Evolutionary conservation across 2,329 filamentous ascomycete genomes (phyloP).

Genomic region (Pseudogymnoascus sp.): DNA sequence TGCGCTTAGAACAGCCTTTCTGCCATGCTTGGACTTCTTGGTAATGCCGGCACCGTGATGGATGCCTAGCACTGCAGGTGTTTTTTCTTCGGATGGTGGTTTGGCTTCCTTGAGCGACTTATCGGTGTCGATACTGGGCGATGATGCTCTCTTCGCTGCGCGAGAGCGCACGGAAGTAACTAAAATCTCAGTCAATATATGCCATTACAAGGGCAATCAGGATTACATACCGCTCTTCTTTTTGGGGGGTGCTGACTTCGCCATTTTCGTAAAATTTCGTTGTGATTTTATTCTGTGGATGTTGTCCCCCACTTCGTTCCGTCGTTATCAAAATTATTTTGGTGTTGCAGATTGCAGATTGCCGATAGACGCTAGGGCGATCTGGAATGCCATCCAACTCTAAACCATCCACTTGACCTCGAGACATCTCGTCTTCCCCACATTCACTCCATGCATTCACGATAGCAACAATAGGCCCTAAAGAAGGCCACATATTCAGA

Average conservation of each 20-base stretch:
- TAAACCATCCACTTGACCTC: constrained; percentile 6
- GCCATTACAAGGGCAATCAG: not conserved
- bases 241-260: constrained; percentile 28
- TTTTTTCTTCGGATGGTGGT: constrained; percentile 42
- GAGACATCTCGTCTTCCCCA: not conserved
- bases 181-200: constrained; percentile 10
- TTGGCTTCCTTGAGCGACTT: constrained; percentile 59
- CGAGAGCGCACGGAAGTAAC: constrained; percentile 61
- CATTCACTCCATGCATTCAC: not conserved
- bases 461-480: not conserved
- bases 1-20: constrained; percentile 47
- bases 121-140: constrained; percentile 62
- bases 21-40: constrained; percentile 55
- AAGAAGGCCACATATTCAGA: not conserved
- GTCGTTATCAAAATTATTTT: constrained; percentile 11
- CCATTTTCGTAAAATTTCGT: constrained; percentile 21
- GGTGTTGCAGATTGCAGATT: constrained; percentile 2
- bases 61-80: constrained; percentile 61
- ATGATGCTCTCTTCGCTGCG: constrained; percentile 64
- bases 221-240: constrained; percentile 24
- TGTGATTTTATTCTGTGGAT: constrained; percentile 9
- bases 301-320: constrained; percentile 3
- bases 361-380: constrained; percentile 3
- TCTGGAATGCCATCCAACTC: constrained; percentile 8
- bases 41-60: constrained; percentile 59